Evolutionary conservation across 1,284 basidiomycete genomes (phyloP), one percentile per base, ranked within the genome.

Genomic region (Rugosomyces carneus): DNA sequence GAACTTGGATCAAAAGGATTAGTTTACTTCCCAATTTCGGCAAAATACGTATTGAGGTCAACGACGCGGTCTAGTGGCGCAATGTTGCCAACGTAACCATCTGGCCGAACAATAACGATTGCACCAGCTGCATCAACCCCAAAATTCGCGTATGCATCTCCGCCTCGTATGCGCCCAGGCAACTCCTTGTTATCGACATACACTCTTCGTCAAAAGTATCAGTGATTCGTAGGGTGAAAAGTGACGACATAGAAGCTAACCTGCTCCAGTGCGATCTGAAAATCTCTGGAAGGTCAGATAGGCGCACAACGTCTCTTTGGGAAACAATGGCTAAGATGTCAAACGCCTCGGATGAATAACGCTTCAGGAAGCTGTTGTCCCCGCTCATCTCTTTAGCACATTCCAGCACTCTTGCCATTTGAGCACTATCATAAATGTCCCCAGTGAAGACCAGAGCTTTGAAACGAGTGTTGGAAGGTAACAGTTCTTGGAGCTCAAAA

Each of bases 371-470:
- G 11, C 61, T 59, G 20, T 70, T 57, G n/a, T 64, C 55, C 27
- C 59, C 46, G 51, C 54, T 61, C 37, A 81, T 49, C 42, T 72
- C 68, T 32, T 67, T 62, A 7, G 77, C 77, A 26, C 81, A 62
- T 13, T 51, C 46, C 9, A 67, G 54, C 5, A 83, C 54, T 44
- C 67, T 67, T 23, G 54, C 54, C 7, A 65, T 59, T 43, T 78
- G 74, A 3, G 48, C 53, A 8, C 62, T 34, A 16, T 73, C 55
- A 5, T 63, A 64, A 5, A 75, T 61, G 49, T 80, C 67, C 6
- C 88, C 87, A 0, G 73, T 66, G 60, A 89, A 89, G 10, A 88
- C 65, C 37, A 90, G 65, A 24, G 89, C 45, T 56, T 87, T 84
- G 72, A 86, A 89, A n/a, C 81, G 78, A 7, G 71, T 71, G 54